Percentiles rank a stretch among this genome's conserved stretches.
These are phyloP conservation scores for Phoenix dactylifera DNA, from an alignment of 176 grass and related monocot species.

Conservation along the genomic window DNA sequence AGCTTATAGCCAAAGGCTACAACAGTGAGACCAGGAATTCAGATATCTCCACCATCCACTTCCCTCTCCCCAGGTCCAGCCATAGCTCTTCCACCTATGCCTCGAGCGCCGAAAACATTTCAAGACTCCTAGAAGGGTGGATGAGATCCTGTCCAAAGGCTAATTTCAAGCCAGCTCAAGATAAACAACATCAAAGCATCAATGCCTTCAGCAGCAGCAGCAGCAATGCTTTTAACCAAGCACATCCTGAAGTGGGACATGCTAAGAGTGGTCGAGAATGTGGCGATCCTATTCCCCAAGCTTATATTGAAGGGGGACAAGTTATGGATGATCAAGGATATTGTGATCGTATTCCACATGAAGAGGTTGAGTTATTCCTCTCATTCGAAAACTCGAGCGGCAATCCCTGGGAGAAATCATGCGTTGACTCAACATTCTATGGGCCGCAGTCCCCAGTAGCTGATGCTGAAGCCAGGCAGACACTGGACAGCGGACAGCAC, in stretches of 20 bases:
- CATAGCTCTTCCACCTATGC: conserved; percentile 30
- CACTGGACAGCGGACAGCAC: conserved; percentile 28
- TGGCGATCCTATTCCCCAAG: too few relatives aligned
- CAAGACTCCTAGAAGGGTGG: conserved; percentile 50
- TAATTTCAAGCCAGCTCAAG: too few relatives aligned
- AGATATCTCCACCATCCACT: too few relatives aligned
- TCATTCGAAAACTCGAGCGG: too few relatives aligned
- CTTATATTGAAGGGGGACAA: too few relatives aligned
- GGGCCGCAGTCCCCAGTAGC: conserved; percentile 1
- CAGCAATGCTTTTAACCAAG: conserved; percentile 1
- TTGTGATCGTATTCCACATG: too few relatives aligned
- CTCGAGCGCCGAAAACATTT: conserved; percentile 69
- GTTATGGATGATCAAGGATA: too few relatives aligned
- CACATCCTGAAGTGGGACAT: too few relatives aligned
- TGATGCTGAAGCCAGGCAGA: conserved; percentile 11
- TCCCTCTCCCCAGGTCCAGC: too few relatives aligned
- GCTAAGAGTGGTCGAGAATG: too few relatives aligned
- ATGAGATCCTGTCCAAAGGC: conserved; percentile 5
- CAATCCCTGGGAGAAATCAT: too few relatives aligned
- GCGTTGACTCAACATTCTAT: conserved; percentile 5
- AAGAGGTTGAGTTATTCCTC: too few relatives aligned
- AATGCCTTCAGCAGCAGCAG: not conserved
- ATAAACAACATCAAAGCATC: conserved; percentile 9
- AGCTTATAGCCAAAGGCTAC: conserved; percentile 9
- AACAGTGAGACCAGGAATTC: not conserved